These are phyloP conservation scores for Crithidia expoeki DNA, from an alignment of 208 protist species.

Conservation along the genomic window DNA sequence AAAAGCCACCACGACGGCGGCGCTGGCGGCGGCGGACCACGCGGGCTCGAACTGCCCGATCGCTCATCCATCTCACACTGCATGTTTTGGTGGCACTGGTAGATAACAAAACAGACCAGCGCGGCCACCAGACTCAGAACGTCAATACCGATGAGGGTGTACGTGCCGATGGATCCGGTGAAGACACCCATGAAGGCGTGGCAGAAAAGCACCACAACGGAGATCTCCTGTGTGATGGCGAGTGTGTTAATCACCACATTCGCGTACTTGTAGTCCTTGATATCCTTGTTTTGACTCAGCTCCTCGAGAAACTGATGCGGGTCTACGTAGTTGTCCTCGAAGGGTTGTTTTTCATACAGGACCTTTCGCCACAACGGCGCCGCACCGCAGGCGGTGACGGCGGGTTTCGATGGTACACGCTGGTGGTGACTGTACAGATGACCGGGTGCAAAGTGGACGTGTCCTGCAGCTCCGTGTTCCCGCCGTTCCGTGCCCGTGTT, in stretches of 20 bases:
- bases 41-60: constrained; percentile 22
- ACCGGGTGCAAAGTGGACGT: not conserved
- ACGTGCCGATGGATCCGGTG: constrained; percentile 34
- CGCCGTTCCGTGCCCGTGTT: not conserved
- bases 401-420: constrained; percentile 9
- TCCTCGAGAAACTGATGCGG: constrained; percentile 78
- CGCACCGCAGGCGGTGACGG: not conserved
- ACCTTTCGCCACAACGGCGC: constrained; percentile 72
- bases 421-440: constrained; percentile 6
- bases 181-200: constrained; percentile 69
- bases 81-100: constrained; percentile 32
- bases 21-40: constrained; percentile 15
- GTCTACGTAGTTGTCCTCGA: constrained; percentile 93
- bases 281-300: constrained; percentile 79
- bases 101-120: constrained; percentile 30
- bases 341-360: constrained; percentile 85
- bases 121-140: constrained; percentile 31
- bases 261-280: constrained; percentile 72
- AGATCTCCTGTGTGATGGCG: constrained; percentile 86
- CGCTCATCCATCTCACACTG: constrained; percentile 21
- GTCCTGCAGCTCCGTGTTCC: not conserved
- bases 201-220: constrained; percentile 87
- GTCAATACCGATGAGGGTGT: constrained; percentile 71
- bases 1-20: constrained; percentile 34
- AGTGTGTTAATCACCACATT: constrained; percentile 85